Base-by-base conservation (phyloP, 192 early-diverging fungal species). In the Podila horticola region DNA sequence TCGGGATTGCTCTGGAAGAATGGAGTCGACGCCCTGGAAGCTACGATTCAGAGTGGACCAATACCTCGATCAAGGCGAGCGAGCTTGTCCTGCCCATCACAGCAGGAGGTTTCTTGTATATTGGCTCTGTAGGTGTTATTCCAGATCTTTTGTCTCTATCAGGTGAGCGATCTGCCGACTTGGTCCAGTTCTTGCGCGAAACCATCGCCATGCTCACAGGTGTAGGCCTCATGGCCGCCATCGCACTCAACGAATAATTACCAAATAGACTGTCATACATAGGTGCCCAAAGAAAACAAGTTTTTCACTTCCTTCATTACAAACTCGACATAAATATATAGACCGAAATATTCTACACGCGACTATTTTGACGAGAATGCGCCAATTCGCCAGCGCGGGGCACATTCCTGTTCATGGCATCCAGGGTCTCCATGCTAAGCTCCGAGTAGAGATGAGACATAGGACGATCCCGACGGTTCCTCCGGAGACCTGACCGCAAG, bases 41-140 rank as follows among this genome's bases (percentile, higher is more conserved):
- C 68, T 75, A 57, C 87, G 87, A 11, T 69, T 90, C 30, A 36
- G 66, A 85, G 41, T 86, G 88, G 20, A 10, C 34, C 34, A 6
- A 92, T 92, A 45, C 41, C 13, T 90, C 87, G 10, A 85, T 93
- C 29, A 81, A 84, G 22, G 87, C 86, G 84, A 88, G 91, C 63
- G 91, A 95, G 82, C 84, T 94, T 60, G 93, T 96, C 7, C 95
- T 96, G 76, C 95, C 95, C 4, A 93, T 96, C 58, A 94, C 95
- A 10, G 94, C 95, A 0, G 95, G 95, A 36, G 94, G 95, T 22
- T 95, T 96, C 68, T 84, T 96, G 48, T 96, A 96, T 57, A 92
- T 96, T 69, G 94, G 93, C n/a, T 93, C 93, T 0, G 94, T 94
- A n/a, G 93, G 94, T 51, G 94, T 96, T 3, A 88, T 96, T 49